These are phyloP conservation scores for Glaciozyma martinii DNA, from an alignment of 768 basidiomycete species.

Conservation along the genomic window DNA sequence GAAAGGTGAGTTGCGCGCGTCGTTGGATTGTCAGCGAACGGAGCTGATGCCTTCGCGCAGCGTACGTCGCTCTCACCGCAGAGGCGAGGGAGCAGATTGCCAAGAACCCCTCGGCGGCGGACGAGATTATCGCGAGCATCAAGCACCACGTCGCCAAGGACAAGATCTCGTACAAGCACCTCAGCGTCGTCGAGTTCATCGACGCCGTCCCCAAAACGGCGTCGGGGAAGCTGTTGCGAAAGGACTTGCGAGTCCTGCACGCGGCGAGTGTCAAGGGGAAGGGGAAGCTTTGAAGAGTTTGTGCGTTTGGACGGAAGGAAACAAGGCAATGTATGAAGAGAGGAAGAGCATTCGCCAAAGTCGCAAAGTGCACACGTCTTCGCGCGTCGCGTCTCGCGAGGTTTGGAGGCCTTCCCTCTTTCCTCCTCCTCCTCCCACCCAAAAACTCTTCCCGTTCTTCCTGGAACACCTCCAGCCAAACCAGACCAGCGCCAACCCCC, in stretches of 20 bases:
- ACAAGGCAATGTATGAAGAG: no score
- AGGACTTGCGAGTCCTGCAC: not conserved
- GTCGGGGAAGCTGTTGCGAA: not conserved
- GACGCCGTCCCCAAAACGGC: slow-evolving; percentile 25
- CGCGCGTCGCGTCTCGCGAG: no score
- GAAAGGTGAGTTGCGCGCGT: not conserved
- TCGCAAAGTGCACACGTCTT: no score
- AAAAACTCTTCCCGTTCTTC: no score
- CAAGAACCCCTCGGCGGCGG: not conserved
- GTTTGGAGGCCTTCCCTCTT: no score
- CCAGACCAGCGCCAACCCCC: no score
- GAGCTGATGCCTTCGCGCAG: not conserved
- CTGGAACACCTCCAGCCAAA: no score
- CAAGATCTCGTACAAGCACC: slow-evolving; percentile 28
- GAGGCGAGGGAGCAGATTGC: not conserved
- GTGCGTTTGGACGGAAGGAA: no score
- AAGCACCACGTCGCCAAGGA: slow-evolving; percentile 16
- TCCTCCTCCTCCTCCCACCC: no score
- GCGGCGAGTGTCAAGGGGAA: not conserved
- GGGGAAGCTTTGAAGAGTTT: not conserved
- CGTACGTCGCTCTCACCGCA: slow-evolving; percentile 11
- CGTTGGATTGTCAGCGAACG: no score
- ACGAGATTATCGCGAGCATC: not conserved
- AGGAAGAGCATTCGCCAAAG: no score
- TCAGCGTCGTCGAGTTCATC: slow-evolving; percentile 20